Base-by-base conservation (phyloP, 257 asterid genomes). In the Nicotiana tomentosiformis region DNA sequence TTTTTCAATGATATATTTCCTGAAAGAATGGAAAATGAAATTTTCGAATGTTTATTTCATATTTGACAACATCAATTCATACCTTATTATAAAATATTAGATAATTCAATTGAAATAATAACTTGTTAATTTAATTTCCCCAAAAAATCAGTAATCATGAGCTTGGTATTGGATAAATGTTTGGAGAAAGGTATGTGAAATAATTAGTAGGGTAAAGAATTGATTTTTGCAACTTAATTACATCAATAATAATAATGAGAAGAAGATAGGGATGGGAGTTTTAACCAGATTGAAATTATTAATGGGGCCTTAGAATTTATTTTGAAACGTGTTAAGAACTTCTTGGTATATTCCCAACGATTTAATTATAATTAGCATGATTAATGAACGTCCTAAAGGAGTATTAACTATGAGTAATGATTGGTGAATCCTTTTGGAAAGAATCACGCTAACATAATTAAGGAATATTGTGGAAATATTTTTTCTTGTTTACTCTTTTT, bases 401-500 rank as follows among this genome's bases (percentile, higher is more conserved):
- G 51, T 76, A 51, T 51, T 76, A 74, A 51, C 53, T 51, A 76
- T 51, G 80, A 76, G 53, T 76, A 15, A 76, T 76, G 20, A 76
- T 76, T 74, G 33, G 23, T 66, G 16, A 66, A 66, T 66, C 74
- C 46, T 32, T 66, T 66, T 15, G 74, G 74, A 66, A 66, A 2
- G 20, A 66, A 66, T 66, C 79, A 74, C 79, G 79, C 62, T 0
- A 74, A 49, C 62, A 74, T 74, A 49, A 74, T 74, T 74, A 74
- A 23, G 43, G 62, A 74, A 74, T 26, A 76, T 49, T 15, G 43
- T 51, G 64, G 64, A 26, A 23, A 15, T 35, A 6, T 15, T 46
- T 15, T 7, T 15, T 32, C 17, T 4, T 70, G 3, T 35, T 35
- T 33, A 39, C 20, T 14, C 20, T 18, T 14, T 12, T 70, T 70